Percentiles rank a stretch among this genome's conserved stretches.
phyloP scores from a whole-genome alignment of 805 yeast genomes.

The Torulaspora gathmanii region DNA sequence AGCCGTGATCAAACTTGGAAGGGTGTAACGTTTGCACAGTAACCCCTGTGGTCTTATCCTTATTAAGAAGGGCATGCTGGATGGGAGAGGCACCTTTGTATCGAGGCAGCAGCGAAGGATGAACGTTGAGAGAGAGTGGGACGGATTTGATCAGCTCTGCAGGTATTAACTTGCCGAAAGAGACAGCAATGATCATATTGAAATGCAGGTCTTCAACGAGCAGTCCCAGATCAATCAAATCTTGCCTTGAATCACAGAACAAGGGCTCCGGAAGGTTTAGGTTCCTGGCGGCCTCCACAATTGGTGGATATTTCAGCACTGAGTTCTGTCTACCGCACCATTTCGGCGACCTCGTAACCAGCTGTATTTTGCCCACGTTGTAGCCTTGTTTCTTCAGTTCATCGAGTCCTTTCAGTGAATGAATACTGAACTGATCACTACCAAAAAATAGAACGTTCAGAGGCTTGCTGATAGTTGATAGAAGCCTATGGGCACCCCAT shows the following conservation, averaged over 20 bases:
- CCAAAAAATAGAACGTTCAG: slow-evolving; percentile 66
- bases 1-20: slow-evolving; percentile 75
- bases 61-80: slow-evolving; percentile 68
- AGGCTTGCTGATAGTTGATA: slow-evolving; percentile 5
- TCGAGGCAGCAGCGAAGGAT: slow-evolving; percentile 81
- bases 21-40: slow-evolving; percentile 90
- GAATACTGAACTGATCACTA: slow-evolving; percentile 64
- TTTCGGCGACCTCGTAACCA: slow-evolving; percentile 62
- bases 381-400: slow-evolving; percentile 19
- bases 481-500: not conserved
- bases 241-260: slow-evolving; percentile 26
- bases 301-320: slow-evolving; percentile 48
- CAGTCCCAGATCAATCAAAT: slow-evolving; percentile 12
- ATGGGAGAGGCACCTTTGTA: slow-evolving; percentile 89
- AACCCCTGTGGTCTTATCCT: slow-evolving; percentile 67
- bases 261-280: slow-evolving; percentile 30
- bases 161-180: slow-evolving; percentile 84
- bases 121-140: slow-evolving; percentile 73
- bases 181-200: slow-evolving; percentile 81
- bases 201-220: slow-evolving; percentile 33
- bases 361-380: slow-evolving; percentile 43
- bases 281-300: slow-evolving; percentile 40
- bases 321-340: slow-evolving; percentile 55
- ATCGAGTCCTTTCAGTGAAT: slow-evolving; percentile 43
- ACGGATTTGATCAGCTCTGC: slow-evolving; percentile 44